phyloP scores from a whole-genome alignment of 2,329 filamentous ascomycete genomes.

The Nigrograna mackinnonii region DNA sequence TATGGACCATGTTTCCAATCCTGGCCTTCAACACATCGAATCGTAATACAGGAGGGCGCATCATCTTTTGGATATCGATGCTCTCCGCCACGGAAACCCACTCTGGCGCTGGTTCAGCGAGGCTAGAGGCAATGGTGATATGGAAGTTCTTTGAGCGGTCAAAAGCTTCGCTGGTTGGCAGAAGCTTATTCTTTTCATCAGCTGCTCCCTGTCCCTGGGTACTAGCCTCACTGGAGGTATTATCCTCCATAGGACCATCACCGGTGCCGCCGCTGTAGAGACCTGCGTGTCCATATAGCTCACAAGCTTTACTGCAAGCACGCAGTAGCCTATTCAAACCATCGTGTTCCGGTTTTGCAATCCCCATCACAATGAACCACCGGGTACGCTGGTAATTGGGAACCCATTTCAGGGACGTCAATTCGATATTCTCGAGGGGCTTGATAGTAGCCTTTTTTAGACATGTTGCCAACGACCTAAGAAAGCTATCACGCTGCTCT shows the following conservation, averaged over 20 bases:
- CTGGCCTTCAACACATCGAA: slow-evolving; percentile 53
- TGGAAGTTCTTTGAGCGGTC: slow-evolving; percentile 71
- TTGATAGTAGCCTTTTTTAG: slow-evolving; percentile 48
- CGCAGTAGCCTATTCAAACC: slow-evolving; percentile 59
- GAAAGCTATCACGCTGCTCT: slow-evolving; percentile 71
- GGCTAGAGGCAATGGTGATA: slow-evolving; percentile 83
- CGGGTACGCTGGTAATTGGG: slow-evolving; percentile 69
- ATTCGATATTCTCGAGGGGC: slow-evolving; percentile 51
- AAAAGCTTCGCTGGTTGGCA: not conserved
- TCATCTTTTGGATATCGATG: slow-evolving; percentile 19
- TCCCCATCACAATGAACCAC: slow-evolving; percentile 81
- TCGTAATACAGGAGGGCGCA: slow-evolving; percentile 16
- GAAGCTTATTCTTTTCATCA: slow-evolving; percentile 13
- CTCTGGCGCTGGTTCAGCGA: slow-evolving; percentile 29
- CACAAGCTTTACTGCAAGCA: slow-evolving; percentile 67
- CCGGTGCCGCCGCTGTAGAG: slow-evolving; percentile 61
- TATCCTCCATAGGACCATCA: slow-evolving; percentile 30
- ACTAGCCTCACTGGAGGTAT: too few species aligned
- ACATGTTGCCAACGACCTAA: slow-evolving; percentile 56
- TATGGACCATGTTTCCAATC: slow-evolving; percentile 46
- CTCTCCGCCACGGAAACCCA: slow-evolving; percentile 25
- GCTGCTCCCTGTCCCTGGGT: slow-evolving; percentile 12
- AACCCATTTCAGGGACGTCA: slow-evolving; percentile 64
- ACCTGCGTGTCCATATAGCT: slow-evolving; percentile 65
- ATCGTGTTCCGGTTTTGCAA: slow-evolving; percentile 44